Percentiles rank a stretch among this genome's conserved stretches.
Evolutionary conservation across 2,329 filamentous ascomycete species (phyloP).

Genomic region (Trichophyton benhamiae): DNA sequence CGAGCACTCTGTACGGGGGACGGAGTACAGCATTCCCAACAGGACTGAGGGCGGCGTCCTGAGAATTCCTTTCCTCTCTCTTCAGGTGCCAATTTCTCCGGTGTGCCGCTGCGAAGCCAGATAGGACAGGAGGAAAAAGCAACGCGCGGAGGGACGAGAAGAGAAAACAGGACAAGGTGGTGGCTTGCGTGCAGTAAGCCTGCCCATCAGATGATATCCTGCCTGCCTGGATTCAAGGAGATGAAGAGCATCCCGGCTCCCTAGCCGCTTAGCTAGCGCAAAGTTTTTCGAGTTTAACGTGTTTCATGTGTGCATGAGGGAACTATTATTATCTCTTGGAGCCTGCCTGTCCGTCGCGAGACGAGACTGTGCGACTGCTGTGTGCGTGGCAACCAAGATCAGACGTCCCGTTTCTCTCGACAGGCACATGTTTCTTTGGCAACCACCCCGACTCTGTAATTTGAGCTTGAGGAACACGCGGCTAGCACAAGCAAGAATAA

Average conservation of each 20-base stretch:
- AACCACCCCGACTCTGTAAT: neutral
- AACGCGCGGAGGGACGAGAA: neutral
- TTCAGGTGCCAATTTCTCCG: neutral
- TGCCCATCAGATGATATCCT: neutral
- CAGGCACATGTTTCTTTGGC: neutral
- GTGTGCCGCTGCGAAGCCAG: neutral
- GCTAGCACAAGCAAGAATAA: neutral
- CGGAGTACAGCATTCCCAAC: too few species aligned
- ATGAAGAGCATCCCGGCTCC: neutral
- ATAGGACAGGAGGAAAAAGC: neutral
- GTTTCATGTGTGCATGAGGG: neutral
- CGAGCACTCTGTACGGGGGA: too few species aligned
- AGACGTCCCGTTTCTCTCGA: neutral
- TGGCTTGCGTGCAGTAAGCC: neutral
- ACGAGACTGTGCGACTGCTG: neutral
- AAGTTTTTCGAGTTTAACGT: neutral
- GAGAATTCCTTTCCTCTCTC: neutral
- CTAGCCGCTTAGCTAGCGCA: conserved; percentile 2
- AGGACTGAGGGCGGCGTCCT: neutral
- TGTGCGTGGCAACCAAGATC: neutral
- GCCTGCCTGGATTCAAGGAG: neutral
- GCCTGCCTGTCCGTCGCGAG: neutral
- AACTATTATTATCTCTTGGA: neutral
- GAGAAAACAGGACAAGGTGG: neutral
- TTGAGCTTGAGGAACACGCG: neutral